Base-by-base conservation (phyloP, 1,284 basidiomycete genomes). In the Tylopilus sp. region DNA sequence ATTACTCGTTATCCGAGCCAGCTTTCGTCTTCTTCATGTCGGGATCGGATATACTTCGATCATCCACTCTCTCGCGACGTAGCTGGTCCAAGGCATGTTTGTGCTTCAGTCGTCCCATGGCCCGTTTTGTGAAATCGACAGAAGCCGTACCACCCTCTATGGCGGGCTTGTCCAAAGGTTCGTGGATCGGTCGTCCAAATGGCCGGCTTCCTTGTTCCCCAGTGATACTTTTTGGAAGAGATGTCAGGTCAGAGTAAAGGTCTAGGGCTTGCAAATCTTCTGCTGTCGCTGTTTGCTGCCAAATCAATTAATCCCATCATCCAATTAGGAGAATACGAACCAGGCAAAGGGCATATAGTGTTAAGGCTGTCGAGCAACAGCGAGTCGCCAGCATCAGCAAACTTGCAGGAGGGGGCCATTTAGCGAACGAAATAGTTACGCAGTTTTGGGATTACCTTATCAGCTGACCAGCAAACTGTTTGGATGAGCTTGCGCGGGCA, bases 201-300 rank as follows among this genome's bases (percentile, higher is more conserved):
- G 66, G 65, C 58, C 70, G 71, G n/a, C 67, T 68, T 46, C 75
- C 73, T 51, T 73, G 71, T 38, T 73, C 72, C 3, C 58, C 70
- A 26, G 79, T 75, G 19, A 70, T 65, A 53, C 76, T 74, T 61
- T 90, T 90, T 1, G 87, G 87, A 56, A 89, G 69, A 13, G 76
- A 71, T 1, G 70, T 66, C 16, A 90, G 71, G 36, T 76, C 71
- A 4, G 72, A 68, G 58, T 90, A 89, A 3, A 88, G 67, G 45
- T 85, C 79, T 3, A 89, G 70, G 2, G 66, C 59, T 52, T 76
- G 71, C 6, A 84, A 62, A 10, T 81, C 78, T 8, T 71, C 71
- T 6, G 61, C 44, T 0, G 75, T 71, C 10, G 79, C 82, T 83
- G 58, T 41, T 48, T 30, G 51, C 19, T 10, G 53, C 12, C 33